Conservation (phyloP, 2,329 filamentous ascomycete species). For the Reticulascus tulasneorum region DNA sequence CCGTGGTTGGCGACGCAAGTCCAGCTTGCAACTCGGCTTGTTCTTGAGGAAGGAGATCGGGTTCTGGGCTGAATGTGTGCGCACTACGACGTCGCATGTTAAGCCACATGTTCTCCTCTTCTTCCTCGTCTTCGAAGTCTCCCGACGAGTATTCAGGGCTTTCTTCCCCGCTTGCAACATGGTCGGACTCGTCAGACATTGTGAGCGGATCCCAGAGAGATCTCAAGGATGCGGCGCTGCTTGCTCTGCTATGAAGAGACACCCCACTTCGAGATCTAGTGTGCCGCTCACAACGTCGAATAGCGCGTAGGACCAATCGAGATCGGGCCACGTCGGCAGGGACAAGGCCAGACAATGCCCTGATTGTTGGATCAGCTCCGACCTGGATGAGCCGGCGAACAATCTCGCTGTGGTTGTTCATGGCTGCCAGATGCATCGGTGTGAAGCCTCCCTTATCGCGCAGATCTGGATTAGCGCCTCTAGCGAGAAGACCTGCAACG, state of each 20-base stretch:
- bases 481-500: constrained; percentile 69
- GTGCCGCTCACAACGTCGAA: constrained; percentile 58
- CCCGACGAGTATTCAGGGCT: constrained; percentile 42
- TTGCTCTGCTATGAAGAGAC: constrained; percentile 55
- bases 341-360: constrained; percentile 66
- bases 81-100: constrained; percentile 30
- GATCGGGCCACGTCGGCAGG: constrained; percentile 69
- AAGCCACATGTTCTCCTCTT: constrained; percentile 35
- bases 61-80: constrained; percentile 18
- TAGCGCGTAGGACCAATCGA: constrained; percentile 58
- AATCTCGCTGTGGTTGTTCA: constrained; percentile 72
- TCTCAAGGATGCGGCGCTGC: constrained; percentile 62
- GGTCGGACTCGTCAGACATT: constrained; percentile 37
- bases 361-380: constrained; percentile 67
- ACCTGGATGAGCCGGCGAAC: constrained; percentile 69
- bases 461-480: constrained; percentile 72
- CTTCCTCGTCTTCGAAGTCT: constrained; percentile 38
- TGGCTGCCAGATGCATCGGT: constrained; percentile 74
- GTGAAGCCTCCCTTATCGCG: constrained; percentile 78
- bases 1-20: constrained; percentile 52
- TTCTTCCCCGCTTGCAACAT: constrained; percentile 34
- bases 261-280: constrained; percentile 63
- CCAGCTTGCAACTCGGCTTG: constrained; percentile 17
- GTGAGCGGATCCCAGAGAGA: constrained; percentile 60
- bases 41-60: constrained; percentile 10